Conservation (phyloP, 257 asterid species). For the Cruciata laevipes region DNA sequence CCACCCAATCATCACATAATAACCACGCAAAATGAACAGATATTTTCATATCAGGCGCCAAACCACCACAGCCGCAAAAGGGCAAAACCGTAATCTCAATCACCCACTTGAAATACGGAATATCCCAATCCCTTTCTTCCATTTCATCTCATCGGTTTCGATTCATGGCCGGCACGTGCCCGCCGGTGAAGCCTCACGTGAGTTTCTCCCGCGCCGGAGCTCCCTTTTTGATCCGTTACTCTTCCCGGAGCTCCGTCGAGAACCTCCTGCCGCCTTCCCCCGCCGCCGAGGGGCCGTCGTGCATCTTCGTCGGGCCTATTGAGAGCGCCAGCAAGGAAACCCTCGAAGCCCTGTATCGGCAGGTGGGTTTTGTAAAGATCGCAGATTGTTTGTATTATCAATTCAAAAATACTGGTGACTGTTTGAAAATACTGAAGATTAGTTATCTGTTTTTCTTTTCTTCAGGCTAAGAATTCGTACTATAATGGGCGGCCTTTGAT, state of each 20-base stretch:
- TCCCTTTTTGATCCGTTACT: slow-evolving; percentile 41
- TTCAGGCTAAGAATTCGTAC: slow-evolving; percentile 81
- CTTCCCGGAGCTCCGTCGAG: slow-evolving; percentile 38
- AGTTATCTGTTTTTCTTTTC: slow-evolving; percentile 4
- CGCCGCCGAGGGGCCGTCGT: slow-evolving; percentile 66
- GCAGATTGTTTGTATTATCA: neutral
- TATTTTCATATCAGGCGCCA: slow-evolving; percentile 19
- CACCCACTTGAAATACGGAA: neutral
- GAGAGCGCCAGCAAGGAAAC: slow-evolving; percentile 89
- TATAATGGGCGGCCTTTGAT: slow-evolving; percentile 88
- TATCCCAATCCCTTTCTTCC: neutral
- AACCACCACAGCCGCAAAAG: slow-evolving; percentile 22
- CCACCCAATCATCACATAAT: neutral
- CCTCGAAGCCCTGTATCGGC: slow-evolving; percentile 89
- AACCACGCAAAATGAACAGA: slow-evolving; percentile 3
- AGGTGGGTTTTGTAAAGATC: slow-evolving; percentile 30
- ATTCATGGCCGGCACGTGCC: slow-evolving; percentile 66
- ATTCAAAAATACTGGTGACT: neutral
- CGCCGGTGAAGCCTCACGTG: slow-evolving; percentile 45
- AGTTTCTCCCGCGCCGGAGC: slow-evolving; percentile 37
- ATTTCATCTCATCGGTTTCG: neutral
- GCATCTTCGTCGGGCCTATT: slow-evolving; percentile 84
- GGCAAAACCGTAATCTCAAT: slow-evolving; percentile 8
- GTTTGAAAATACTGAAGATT: neutral
- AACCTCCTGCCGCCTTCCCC: slow-evolving; percentile 21